Conservation (phyloP, 768 basidiomycete genomes). For the Russula abietina region DNA sequence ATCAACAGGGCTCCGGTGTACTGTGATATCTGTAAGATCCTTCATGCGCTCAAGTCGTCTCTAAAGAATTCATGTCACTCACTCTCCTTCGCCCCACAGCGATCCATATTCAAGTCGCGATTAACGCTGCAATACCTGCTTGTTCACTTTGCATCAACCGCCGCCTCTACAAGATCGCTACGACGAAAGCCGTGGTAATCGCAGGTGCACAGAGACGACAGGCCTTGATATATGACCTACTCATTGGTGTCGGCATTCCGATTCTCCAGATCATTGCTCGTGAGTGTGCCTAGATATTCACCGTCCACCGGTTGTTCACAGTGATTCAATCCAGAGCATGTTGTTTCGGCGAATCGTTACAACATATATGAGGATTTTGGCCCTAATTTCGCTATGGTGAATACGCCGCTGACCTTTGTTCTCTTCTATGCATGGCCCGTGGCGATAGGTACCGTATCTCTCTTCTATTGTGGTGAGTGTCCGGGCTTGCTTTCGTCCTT, state of each 20-base stretch:
- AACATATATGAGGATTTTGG: constrained; percentile 37
- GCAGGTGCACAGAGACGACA: constrained; percentile 10
- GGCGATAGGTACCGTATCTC: constrained; percentile 26
- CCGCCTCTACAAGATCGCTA: constrained; percentile 42
- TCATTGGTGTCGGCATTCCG: constrained; percentile 29
- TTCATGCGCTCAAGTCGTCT: neutral
- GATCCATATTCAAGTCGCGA: constrained; percentile 34
- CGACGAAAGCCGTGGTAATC: constrained; percentile 30
- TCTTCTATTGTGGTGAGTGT: constrained; percentile 37
- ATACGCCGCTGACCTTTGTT: constrained; percentile 28
- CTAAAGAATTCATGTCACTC: neutral
- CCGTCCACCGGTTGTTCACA: neutral
- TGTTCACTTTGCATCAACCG: constrained; percentile 44
- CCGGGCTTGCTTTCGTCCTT: neutral
- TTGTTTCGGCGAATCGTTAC: neutral
- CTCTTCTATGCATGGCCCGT: constrained; percentile 31
- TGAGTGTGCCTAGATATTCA: neutral
- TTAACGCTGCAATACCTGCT: constrained; percentile 35
- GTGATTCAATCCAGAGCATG: neutral
- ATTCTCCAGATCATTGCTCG: constrained; percentile 4
- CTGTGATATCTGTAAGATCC: constrained; percentile 50
- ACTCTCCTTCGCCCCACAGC: constrained; percentile 29
- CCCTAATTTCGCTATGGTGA: constrained; percentile 36
- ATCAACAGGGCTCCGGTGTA: constrained; percentile 42
- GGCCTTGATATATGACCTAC: constrained; percentile 13